Conservation (phyloP, 179 eudicot species). For the Nepenthes alata region DNA sequence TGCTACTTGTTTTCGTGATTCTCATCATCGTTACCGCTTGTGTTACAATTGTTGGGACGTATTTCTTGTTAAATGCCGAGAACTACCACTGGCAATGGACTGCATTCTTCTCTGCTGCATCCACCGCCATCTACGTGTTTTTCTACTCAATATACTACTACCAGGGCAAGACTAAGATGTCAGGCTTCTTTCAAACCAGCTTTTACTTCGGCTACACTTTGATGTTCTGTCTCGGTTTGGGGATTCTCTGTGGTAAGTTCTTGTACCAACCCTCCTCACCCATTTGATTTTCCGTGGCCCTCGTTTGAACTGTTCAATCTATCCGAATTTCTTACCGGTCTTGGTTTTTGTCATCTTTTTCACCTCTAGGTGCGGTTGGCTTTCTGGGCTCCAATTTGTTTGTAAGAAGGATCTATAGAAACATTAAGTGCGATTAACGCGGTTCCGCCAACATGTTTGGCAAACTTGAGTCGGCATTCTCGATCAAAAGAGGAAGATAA, state of each 20-base stretch:
- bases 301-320: constrained; percentile 1
- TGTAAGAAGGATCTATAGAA: constrained; percentile 83
- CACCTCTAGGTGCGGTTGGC: constrained; percentile 74
- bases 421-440: constrained; percentile 80
- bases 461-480: neutral
- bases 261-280: neutral
- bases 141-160: constrained; percentile 75
- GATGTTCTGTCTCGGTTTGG: constrained; percentile 87
- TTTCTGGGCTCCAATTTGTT: constrained; percentile 74
- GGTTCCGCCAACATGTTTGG: neutral
- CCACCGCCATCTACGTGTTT: constrained; percentile 78
- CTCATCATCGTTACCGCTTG: constrained; percentile 80
- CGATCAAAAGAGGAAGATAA: neutral
- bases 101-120: constrained; percentile 86
- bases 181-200: constrained; percentile 96
- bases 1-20: constrained; percentile 83
- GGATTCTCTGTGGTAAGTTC: constrained; percentile 62
- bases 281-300: constrained; percentile 4
- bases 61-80: constrained; percentile 95
- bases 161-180: constrained; percentile 91
- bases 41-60: constrained; percentile 90
- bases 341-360: constrained; percentile 1
- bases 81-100: constrained; percentile 99
- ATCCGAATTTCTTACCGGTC: neutral
- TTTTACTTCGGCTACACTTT: constrained; percentile 87